Evolutionary conservation across 495 filamentous ascomycete genomes (phyloP).

Genomic region (Diplogelasinospora grovesii): DNA sequence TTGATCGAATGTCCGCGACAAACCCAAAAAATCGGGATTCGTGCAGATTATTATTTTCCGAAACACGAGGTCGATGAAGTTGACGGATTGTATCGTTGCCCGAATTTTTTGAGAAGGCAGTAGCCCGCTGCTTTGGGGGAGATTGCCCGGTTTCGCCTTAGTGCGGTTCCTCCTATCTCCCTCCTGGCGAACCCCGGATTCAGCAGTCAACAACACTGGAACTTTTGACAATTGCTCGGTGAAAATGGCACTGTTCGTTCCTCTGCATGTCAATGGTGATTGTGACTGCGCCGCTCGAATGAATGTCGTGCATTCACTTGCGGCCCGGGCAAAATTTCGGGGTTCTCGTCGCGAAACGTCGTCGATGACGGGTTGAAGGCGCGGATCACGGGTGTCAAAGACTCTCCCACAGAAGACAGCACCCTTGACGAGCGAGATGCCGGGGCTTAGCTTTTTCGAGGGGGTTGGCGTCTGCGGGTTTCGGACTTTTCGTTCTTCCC

Average conservation of each 20-base stretch:
- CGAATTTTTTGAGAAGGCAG: no score
- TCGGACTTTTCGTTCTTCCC: constrained; percentile 14
- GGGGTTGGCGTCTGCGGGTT: constrained; percentile 12
- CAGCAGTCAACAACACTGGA: no score
- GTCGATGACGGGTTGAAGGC: constrained; percentile 11
- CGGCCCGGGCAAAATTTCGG: constrained; percentile 1
- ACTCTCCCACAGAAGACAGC: constrained; percentile 1
- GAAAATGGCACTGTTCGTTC: no score
- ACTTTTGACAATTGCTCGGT: no score
- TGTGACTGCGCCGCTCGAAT: no score
- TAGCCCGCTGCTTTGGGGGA: constrained; percentile 1
- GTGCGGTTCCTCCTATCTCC: background rate
- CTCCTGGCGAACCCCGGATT: no score
- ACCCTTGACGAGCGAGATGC: constrained; percentile 9
- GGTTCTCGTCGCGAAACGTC: constrained; percentile 9
- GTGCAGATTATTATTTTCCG: background rate
- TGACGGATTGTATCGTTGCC: no score
- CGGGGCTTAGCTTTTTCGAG: constrained; percentile 17
- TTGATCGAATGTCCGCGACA: background rate
- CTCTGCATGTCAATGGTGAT: background rate
- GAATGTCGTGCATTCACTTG: background rate
- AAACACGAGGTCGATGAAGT: background rate
- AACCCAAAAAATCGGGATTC: background rate
- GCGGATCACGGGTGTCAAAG: constrained; percentile 6
- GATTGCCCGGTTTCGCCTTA: constrained; percentile 3